Conservation (phyloP, 2,329 filamentous ascomycete genomes). For the Phoma sp. region DNA sequence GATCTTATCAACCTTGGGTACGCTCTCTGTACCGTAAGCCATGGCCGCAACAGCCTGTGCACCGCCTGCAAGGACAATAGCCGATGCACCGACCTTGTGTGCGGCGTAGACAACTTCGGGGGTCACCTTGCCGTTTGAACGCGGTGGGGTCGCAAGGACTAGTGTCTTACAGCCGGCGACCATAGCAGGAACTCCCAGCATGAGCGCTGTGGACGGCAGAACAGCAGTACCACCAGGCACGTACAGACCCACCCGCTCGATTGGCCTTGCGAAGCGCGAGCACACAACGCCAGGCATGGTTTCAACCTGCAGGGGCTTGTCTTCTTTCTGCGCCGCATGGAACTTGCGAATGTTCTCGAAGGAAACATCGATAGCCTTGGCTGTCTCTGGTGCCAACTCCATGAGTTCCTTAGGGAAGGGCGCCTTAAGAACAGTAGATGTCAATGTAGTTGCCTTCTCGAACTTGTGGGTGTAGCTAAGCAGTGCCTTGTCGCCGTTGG, state of each 20-base stretch:
- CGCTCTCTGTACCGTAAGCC: constrained; percentile 94
- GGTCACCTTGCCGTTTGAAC: constrained; percentile 86
- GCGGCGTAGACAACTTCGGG: constrained; percentile 98
- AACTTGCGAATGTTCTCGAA: constrained; percentile 95
- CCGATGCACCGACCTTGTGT: constrained; percentile 94
- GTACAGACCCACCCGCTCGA: constrained; percentile 95
- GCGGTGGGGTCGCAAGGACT: constrained; percentile 88
- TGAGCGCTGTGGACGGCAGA: constrained; percentile 94
- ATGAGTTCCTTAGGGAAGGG: constrained; percentile 87
- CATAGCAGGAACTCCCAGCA: constrained; percentile 97
- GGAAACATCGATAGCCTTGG: constrained; percentile 88
- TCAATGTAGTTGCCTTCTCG: constrained; percentile 91
- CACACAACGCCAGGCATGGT: constrained; percentile 98
- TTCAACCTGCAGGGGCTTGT: constrained; percentile 82
- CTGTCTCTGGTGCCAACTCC: constrained; percentile 82
- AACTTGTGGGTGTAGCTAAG: constrained; percentile 97
- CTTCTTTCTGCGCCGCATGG: constrained; percentile 87
- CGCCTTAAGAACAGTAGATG: constrained; percentile 84
- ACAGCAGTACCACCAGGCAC: constrained; percentile 96
- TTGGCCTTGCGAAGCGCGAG: constrained; percentile 88
- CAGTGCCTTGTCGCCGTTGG: constrained; percentile 83
- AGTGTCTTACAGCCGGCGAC: constrained; percentile 96
- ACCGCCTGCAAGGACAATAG: constrained; percentile 93
- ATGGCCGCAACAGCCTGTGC: constrained; percentile 95
- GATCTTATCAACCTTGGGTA: constrained; percentile 98